Evolutionary conservation across 1,284 basidiomycete species (phyloP).

Genomic region (Malassezia nana): DNA sequence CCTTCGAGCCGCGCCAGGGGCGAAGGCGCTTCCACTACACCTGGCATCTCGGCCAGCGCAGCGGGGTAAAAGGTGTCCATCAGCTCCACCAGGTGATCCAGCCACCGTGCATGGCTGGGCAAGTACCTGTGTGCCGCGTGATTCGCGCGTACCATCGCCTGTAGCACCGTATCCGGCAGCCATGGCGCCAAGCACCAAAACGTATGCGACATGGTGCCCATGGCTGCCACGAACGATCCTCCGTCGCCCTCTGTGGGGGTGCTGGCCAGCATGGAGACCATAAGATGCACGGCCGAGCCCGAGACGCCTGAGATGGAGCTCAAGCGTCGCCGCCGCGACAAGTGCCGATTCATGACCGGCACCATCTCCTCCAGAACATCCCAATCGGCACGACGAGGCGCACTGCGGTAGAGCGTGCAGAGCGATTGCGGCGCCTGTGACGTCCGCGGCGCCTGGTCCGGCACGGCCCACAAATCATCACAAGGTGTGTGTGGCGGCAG

Average conservation of each 20-base stretch:
- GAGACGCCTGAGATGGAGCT: conserved; percentile 18
- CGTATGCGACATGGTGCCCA: conserved; percentile 29
- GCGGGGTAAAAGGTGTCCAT: conserved; percentile 34
- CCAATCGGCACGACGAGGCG: conserved; percentile 28
- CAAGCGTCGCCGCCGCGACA: not conserved
- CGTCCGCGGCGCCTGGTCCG: not conserved
- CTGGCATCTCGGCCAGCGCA: conserved; percentile 15
- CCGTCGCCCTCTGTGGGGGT: conserved; percentile 15
- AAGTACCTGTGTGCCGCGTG: conserved; percentile 37
- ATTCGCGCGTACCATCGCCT: conserved; percentile 35
- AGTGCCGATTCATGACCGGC: conserved; percentile 32
- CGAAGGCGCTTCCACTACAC: not conserved
- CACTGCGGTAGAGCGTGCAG: conserved; percentile 9
- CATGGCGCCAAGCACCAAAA: conserved; percentile 38
- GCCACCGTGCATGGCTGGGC: conserved; percentile 39
- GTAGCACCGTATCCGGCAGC: conserved; percentile 32
- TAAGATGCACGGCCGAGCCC: conserved; percentile 20
- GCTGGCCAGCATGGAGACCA: conserved; percentile 21
- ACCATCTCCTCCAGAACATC: conserved; percentile 36
- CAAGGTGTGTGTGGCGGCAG: conserved; percentile 3
- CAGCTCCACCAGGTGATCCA: conserved; percentile 32
- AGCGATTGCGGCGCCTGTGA: conserved; percentile 11
- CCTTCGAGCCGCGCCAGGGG: conserved; percentile 26
- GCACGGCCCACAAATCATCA: not conserved
- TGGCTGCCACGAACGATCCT: conserved; percentile 24